Evolutionary conservation across 345 rosid genomes (phyloP), one percentile per base, ranked within the genome.

Genomic region (Citrus sp.): DNA sequence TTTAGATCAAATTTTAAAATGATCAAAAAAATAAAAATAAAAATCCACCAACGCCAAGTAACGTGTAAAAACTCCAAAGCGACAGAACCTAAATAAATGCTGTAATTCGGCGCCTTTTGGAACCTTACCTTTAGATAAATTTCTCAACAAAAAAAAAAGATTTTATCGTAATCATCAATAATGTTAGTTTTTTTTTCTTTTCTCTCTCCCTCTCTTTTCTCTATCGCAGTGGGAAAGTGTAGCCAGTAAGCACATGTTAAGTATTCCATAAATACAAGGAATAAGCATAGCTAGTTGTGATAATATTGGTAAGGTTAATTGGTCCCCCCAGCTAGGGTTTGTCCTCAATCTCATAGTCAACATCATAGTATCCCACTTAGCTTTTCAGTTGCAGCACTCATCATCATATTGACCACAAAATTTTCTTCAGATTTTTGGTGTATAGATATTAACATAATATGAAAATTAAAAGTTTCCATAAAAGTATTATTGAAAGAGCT

Each of bases 281-380:
- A 67, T 24, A n/a, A 42, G 16, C 14, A 10, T 46, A 13, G 51
- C 51, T 46, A 12, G 51, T 0, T 13, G 51, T 46, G 51, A 16
- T 40, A 28, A 54, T 25, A 8, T 56, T 19, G 65, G 51, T 35
- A 54, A 46, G 51, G 51, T 46, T 46, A 46, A 24, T 70, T 70
- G 75, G 75, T 70, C 73, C 78, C 75, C 71, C 51, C 14, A 13
- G 51, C 51, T 18, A 27, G 10, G 25, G 64, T 59, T 69, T 40
- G 60, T 69, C 60, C 46, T 5, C 34, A 66, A 32, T n/a, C 51
- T 27, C 35, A 38, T 60, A 35, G 75, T 80, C 79, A 27, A 21
- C 77, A 51, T 72, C 77, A 64, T 54, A 34, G 27, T 72, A 18
- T 78, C 81, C 66, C 81, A 78, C 77, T 64, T 54, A 34, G 64